Evolutionary conservation across 495 filamentous ascomycete genomes (phyloP), one percentile per base, ranked within the genome.

Genomic region (Xylaria telfairii): DNA sequence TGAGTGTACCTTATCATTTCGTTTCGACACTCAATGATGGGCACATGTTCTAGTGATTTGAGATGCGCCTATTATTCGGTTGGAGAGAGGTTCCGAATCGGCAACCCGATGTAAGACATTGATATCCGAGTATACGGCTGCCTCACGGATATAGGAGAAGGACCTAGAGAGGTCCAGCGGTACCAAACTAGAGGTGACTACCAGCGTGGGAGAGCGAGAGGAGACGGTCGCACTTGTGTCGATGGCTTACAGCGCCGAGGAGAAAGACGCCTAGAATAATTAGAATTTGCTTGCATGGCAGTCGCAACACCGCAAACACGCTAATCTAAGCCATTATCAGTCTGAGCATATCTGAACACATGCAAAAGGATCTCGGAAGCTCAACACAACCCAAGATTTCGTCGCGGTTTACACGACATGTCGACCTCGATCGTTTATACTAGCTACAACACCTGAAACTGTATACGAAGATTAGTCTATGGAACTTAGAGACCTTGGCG

Each of bases 271-370:
- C 75, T 4, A 68, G 76, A 9, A 77, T 65, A 1, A 65, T 62
- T 4, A 79, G 19, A 53, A 77, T 80, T 68, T 74, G 73, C n/a
- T 64, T 56, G 26, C 28, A 37, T 24, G 81, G 71, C 10, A 77
- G 64, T 46, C 71, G 49, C 71, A 82, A 69, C 10, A 71, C 53
- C 51, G 71, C 54, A 12, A 81, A 72, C 42, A 74, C 77, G 3
- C 72, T 69, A 9, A 81, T 76, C 1, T 76, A 80, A 21, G 81
- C 67, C 8, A 72, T 71, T n/a, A 83, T n/a, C n/a, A n/a, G n/a
- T n/a, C n/a, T n/a, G n/a, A n/a, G n/a, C n/a, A n/a, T n/a, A 28
- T 32, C 82, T 75, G n/a, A 73, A n/a, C 32, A 71, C 44, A 56
- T 82, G 78, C 1, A 83, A 68, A 0, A 73, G n/a, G 9, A 77